Evolutionary conservation across 306 rosid genomes (phyloP).

Genomic region (Mimosa pudica): DNA sequence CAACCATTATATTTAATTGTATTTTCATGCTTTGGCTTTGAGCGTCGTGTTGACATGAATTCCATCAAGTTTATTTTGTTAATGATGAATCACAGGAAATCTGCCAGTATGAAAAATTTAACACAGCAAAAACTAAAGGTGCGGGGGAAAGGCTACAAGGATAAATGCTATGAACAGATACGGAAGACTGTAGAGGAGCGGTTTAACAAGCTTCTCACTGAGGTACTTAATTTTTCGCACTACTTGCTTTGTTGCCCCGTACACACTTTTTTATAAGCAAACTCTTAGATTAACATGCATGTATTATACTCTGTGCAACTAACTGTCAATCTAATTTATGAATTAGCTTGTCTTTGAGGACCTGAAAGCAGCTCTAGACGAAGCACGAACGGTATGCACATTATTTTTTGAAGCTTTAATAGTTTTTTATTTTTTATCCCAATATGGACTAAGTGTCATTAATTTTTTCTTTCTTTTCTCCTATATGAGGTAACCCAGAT

Average conservation of each 20-base stretch:
- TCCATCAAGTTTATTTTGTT: slow-evolving; percentile 31
- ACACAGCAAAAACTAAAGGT: slow-evolving; percentile 75
- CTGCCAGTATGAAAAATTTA: slow-evolving; percentile 58
- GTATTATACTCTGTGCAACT: slow-evolving; percentile 24
- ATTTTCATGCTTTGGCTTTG: slow-evolving; percentile 25
- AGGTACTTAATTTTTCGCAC: slow-evolving; percentile 49
- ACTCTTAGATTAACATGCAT: background rate
- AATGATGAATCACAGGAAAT: slow-evolving; percentile 53
- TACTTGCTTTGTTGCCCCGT: slow-evolving; percentile 5
- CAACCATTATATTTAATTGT: slow-evolving; percentile 26
- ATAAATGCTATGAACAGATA: slow-evolving; percentile 93
- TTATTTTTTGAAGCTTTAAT: slow-evolving; percentile 30
- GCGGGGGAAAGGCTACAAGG: slow-evolving; percentile 90
- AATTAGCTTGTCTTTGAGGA: slow-evolving; percentile 82
- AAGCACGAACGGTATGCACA: slow-evolving; percentile 72
- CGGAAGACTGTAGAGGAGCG: slow-evolving; percentile 88
- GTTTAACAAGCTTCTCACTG: slow-evolving; percentile 81
- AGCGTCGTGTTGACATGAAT: slow-evolving; percentile 8
- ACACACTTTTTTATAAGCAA: background rate
- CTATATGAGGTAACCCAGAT: background rate
- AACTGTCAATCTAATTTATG: slow-evolving; percentile 46
- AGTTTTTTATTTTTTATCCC: slow-evolving; percentile 15
- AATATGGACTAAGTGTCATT: background rate
- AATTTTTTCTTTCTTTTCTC: background rate
- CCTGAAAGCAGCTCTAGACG: slow-evolving; percentile 92